phyloP scores from a whole-genome alignment of 1,284 basidiomycete species.

The Phellinidium pouzarii region DNA sequence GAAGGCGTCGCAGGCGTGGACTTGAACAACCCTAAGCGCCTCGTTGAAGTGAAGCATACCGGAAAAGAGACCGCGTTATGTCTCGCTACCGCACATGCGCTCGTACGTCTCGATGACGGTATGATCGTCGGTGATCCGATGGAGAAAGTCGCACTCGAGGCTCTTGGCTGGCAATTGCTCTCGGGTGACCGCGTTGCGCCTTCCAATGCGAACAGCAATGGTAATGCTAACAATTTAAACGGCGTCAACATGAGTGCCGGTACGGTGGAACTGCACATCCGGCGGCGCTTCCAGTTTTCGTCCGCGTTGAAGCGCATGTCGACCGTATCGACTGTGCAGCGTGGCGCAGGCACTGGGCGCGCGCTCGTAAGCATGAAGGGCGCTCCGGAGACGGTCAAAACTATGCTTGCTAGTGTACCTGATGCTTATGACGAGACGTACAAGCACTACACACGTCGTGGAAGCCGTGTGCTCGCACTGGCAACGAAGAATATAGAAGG shows the following conservation, averaged over 20 bases:
- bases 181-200: constrained; percentile 41
- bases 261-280: constrained; percentile 56
- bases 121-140: constrained; percentile 96
- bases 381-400: constrained; percentile 89
- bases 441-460: constrained; percentile 87
- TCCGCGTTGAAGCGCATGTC: constrained; percentile 95
- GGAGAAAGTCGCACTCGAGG: constrained; percentile 95
- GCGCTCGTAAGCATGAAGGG: constrained; percentile 79
- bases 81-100: constrained; percentile 90
- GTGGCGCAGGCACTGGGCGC: constrained; percentile 39
- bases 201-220: constrained; percentile 21
- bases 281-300: constrained; percentile 92
- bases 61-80: constrained; percentile 78
- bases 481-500: constrained; percentile 77
- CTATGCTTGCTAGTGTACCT: constrained; percentile 74
- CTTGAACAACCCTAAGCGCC: constrained; percentile 49
- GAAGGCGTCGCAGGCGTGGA: constrained; percentile 87
- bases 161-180: constrained; percentile 85
- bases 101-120: constrained; percentile 90
- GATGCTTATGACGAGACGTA: constrained; percentile 85
- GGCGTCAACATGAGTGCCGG: constrained; percentile 28
- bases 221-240: not conserved
- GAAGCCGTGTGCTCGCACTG: constrained; percentile 86
- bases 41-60: constrained; percentile 76
- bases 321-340: constrained; percentile 69